Evolutionary conservation across 257 asterid species (phyloP).

Genomic region (Primulina eburnea): DNA sequence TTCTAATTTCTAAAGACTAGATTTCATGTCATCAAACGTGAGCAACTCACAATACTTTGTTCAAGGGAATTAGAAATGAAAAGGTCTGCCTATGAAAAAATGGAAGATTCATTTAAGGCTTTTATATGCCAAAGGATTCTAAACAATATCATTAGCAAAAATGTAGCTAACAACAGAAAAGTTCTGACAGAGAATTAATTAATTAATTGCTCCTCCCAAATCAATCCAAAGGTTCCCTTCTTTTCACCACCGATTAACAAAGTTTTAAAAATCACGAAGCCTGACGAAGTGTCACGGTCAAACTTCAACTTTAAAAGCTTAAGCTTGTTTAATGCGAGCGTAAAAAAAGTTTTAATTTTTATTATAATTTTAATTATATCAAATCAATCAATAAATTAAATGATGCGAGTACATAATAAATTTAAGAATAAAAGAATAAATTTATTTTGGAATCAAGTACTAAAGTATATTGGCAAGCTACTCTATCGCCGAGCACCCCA

Average conservation of each 20-base stretch:
- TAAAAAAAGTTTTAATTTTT: too few species aligned
- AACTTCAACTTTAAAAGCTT: too few species aligned
- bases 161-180: not conserved
- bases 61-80: not conserved
- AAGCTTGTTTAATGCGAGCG: too few species aligned
- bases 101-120: not conserved
- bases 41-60: not conserved
- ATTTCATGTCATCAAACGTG: not conserved
- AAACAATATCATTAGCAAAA: not conserved
- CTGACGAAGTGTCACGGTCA: not conserved
- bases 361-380: not conserved
- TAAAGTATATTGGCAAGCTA: too few species aligned
- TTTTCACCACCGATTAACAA: not conserved
- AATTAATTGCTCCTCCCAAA: not conserved
- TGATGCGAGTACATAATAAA: not conserved
- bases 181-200: not conserved
- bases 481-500: too few species aligned
- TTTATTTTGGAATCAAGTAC: too few species aligned
- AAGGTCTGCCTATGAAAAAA: not conserved
- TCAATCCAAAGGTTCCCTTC: not conserved
- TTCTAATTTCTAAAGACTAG: too few species aligned
- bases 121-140: conserved; percentile 2
- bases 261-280: too few species aligned
- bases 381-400: not conserved
- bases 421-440: too few species aligned